Conservation (phyloP, 805 yeast species). For the Maudiozyma saulgeensis region DNA sequence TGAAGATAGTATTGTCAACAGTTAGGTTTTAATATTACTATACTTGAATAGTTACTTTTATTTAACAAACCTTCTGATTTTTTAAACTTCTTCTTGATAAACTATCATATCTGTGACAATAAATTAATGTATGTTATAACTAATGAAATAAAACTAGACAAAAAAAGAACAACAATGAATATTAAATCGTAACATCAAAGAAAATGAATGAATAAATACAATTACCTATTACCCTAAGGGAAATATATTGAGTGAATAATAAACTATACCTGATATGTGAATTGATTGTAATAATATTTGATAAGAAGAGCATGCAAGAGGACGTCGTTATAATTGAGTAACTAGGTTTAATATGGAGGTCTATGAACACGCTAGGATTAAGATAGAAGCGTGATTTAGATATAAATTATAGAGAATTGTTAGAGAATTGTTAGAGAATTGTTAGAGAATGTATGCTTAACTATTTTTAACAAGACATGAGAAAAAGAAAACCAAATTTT, state of each 20-base stretch:
- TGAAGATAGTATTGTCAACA: not conserved
- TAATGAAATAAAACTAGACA: not conserved
- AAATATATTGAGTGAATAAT: no score
- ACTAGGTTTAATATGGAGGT: no score
- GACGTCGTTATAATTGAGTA: not conserved
- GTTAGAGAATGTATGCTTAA: no score
- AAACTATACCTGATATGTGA: no score
- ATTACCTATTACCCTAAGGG: no score
- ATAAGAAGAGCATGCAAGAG: not conserved
- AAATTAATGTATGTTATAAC: constrained; percentile 10
- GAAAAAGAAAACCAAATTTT: no score
- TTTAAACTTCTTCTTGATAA: not conserved
- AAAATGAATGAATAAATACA: not conserved
- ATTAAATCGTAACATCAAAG: not conserved
- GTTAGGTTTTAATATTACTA: not conserved
- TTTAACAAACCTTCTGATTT: not conserved
- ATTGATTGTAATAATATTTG: not conserved
- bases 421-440: no score
- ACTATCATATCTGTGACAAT: constrained; percentile 8
- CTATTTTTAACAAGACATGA: no score
- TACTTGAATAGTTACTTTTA: not conserved
- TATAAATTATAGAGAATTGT: no score
- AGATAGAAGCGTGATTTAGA: no score
- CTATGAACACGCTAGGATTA: no score
- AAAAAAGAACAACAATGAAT: not conserved